A percentile compares a stretch with the other conserved stretches of the same genome.
Evolutionary conservation across 495 filamentous ascomycete species (phyloP).

Genomic region (Penicillium salamii): DNA sequence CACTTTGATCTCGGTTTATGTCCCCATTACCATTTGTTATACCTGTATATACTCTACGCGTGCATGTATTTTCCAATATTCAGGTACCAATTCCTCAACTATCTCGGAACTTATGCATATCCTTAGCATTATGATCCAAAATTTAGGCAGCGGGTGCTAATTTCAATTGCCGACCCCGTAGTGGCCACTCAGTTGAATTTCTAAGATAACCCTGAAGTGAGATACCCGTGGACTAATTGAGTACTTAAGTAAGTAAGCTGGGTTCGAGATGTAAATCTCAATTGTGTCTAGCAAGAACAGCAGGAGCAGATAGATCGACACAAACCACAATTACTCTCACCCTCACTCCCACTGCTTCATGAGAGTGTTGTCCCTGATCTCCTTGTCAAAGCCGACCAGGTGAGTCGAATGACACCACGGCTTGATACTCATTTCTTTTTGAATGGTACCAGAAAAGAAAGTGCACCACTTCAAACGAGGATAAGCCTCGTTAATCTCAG

Average conservation of each 20-base stretch:
- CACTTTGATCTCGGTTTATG: not conserved
- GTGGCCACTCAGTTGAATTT: too few relatives aligned
- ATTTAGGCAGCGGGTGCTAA: too few relatives aligned
- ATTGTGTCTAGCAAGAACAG: too few relatives aligned
- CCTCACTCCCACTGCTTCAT: conserved; percentile 49
- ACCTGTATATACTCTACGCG: conserved; percentile 4
- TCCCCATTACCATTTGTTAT: not conserved
- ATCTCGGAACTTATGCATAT: conserved; percentile 3
- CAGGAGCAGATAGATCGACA: too few relatives aligned
- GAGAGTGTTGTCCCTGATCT: conserved; percentile 58
- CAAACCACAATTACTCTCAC: too few relatives aligned
- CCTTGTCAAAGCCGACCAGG: conserved; percentile 59
- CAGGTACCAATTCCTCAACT: not conserved
- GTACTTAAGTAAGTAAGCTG: too few relatives aligned
- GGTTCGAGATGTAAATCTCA: too few relatives aligned
- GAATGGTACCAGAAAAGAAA: conserved; percentile 34
- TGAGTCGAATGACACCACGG: conserved; percentile 74
- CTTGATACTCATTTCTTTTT: conserved; percentile 60
- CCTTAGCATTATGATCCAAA: too few relatives aligned
- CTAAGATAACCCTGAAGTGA: too few relatives aligned
- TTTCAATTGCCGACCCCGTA: too few relatives aligned
- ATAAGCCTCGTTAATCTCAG: conserved; percentile 17
- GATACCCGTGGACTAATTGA: too few relatives aligned
- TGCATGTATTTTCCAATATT: not conserved
- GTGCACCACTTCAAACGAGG: conserved; percentile 22